A percentile compares a stretch with the other conserved stretches of the same genome.
phyloP scores from a whole-genome alignment of 1,139 yeast genomes.

The Protomyces inundatus region DNA sequence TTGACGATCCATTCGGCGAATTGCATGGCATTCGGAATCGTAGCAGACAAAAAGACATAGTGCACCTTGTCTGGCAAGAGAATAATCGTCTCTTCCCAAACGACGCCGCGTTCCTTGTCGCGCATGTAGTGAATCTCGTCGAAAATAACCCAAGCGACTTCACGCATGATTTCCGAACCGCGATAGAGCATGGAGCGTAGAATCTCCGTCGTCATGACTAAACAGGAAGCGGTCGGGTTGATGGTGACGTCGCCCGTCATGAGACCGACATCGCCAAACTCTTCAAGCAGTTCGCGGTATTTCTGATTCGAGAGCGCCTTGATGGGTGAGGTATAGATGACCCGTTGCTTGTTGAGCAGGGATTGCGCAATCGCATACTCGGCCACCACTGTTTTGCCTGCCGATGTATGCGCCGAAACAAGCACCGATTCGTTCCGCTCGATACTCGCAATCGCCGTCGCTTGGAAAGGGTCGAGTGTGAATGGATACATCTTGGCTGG shows the following conservation, averaged over 20 bases:
- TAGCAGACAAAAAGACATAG: slow-evolving; percentile 83
- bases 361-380: slow-evolving; percentile 98
- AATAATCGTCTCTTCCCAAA: slow-evolving; percentile 98
- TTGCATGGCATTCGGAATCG: slow-evolving; percentile 97
- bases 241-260: slow-evolving; percentile 98
- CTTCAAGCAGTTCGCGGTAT: slow-evolving; percentile 84
- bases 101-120: slow-evolving; percentile 90
- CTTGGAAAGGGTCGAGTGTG: slow-evolving; percentile 90
- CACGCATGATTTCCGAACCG: slow-evolving; percentile 87
- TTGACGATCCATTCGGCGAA: slow-evolving; percentile 98
- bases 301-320: slow-evolving; percentile 95
- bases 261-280: slow-evolving; percentile 92
- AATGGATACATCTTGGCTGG: slow-evolving; percentile 87
- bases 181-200: slow-evolving; percentile 90
- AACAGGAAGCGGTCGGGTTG: slow-evolving; percentile 92
- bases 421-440: slow-evolving; percentile 93
- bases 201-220: slow-evolving; percentile 97
- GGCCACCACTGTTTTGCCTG: slow-evolving; percentile 98
- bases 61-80: slow-evolving; percentile 91
- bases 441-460: slow-evolving; percentile 88
- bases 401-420: slow-evolving; percentile 97
- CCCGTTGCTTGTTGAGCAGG: slow-evolving; percentile 81
- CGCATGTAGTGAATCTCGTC: slow-evolving; percentile 98
- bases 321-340: slow-evolving; percentile 94
- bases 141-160: slow-evolving; percentile 93